Percentiles rank a stretch among this genome's conserved stretches.
These are phyloP conservation scores for Physcomitrellopsis africana DNA, from an alignment of 225 moss, liverwort and hornwort genomes.

Conservation along the genomic window DNA sequence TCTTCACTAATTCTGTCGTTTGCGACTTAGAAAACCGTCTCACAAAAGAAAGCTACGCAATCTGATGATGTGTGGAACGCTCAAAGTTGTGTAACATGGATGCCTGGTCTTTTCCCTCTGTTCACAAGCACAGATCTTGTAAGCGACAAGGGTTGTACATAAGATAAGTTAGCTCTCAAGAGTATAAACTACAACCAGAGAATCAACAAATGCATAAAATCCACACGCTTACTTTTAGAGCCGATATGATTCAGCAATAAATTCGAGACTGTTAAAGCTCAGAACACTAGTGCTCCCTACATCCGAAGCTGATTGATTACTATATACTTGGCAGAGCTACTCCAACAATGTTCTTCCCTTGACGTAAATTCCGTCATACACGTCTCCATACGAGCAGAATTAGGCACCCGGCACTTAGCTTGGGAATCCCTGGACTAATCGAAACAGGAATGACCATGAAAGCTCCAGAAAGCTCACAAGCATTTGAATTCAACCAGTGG, in stretches of 20 bases:
- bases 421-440: not conserved
- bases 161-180: no score
- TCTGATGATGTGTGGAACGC: no score
- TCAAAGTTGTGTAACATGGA: no score
- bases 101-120: no score
- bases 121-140: no score
- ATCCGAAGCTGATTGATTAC: constrained; percentile 17
- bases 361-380: not conserved
- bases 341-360: constrained; percentile 15
- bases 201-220: no score
- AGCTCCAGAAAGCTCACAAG: constrained; percentile 28
- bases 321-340: constrained; percentile 26
- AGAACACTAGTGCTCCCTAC: constrained; percentile 2
- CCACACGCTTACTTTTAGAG: constrained; percentile 3
- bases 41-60: no score
- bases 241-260: constrained; percentile 22
- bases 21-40: no score
- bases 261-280: constrained; percentile 16
- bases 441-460: not conserved
- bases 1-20: no score
- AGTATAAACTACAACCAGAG: no score
- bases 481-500: not conserved
- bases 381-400: constrained; percentile 9
- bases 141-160: no score
- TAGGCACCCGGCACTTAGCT: not conserved